These are phyloP conservation scores for Lasiosphaeria ovina DNA, from an alignment of 495 filamentous ascomycete genomes.

Conservation along the genomic window DNA sequence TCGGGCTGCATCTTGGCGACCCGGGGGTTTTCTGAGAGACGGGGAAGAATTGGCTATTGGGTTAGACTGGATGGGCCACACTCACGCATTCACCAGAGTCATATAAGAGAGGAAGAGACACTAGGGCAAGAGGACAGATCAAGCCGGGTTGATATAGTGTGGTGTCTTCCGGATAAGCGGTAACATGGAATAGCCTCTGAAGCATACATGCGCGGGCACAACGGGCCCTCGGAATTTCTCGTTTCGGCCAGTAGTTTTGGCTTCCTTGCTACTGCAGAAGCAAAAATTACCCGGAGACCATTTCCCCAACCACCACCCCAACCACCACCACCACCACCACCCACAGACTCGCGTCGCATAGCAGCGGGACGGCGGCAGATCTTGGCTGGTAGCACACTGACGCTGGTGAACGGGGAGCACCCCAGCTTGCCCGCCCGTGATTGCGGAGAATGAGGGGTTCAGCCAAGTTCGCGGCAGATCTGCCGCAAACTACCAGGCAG, in stretches of 20 bases:
- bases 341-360: no score
- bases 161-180: not conserved
- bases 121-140: not conserved
- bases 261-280: conserved; percentile 1
- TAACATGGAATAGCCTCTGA: not conserved
- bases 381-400: not conserved
- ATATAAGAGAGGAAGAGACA: conserved; percentile 2
- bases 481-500: not conserved
- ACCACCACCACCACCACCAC: no score
- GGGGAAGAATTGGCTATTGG: not conserved
- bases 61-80: not conserved
- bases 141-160: not conserved
- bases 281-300: conserved; percentile 15
- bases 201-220: not conserved
- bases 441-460: conserved; percentile 7
- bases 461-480: not conserved
- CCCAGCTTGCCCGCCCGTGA: not conserved
- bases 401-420: not conserved
- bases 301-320: conserved; percentile 2
- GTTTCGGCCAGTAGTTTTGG: conserved; percentile 6
- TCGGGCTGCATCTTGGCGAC: conserved; percentile 27
- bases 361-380: not conserved
- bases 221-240: conserved; percentile 1
- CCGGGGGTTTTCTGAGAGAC: not conserved
- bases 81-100: not conserved